Conservation (phyloP, 2,329 filamentous ascomycete genomes). For the Dactylellina parvicollis region DNA sequence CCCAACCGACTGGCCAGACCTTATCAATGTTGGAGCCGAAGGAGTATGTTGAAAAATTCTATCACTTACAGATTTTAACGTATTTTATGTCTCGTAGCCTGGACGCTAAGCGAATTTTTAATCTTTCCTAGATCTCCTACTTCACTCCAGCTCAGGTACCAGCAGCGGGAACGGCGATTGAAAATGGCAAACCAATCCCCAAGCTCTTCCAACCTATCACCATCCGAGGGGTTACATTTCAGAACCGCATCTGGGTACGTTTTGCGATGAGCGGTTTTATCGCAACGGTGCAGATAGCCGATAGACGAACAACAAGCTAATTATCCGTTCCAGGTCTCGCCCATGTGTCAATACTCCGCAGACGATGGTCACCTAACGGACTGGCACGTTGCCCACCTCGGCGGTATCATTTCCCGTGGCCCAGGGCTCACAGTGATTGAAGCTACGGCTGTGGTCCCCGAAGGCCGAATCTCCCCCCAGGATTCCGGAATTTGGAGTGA, state of each 20-base stretch:
- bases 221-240: conserved; percentile 67
- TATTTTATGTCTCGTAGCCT: conserved; percentile 11
- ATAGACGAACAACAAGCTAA: background rate
- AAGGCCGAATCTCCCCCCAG: conserved; percentile 84
- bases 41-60: conserved; percentile 28
- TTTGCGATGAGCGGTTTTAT: conserved; percentile 40
- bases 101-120: background rate
- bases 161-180: conserved; percentile 63
- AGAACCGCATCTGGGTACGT: conserved; percentile 71
- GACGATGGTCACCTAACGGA: conserved; percentile 77
- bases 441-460: conserved; percentile 77
- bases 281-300: background rate
- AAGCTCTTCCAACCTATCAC: conserved; percentile 64
- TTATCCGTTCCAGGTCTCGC: conserved; percentile 64
- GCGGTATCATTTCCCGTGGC: conserved; percentile 79
- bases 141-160: conserved; percentile 66
- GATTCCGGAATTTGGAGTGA: conserved; percentile 86
- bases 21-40: conserved; percentile 32
- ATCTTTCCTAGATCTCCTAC: conserved; percentile 62
- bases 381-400: conserved; percentile 84
- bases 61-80: background rate
- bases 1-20: conserved; percentile 20
- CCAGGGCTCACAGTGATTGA: conserved; percentile 79
- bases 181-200: conserved; percentile 66
- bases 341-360: conserved; percentile 74